Conservation (phyloP, 2,329 filamentous ascomycete genomes). For the Neofusicoccum umdonicola region DNA sequence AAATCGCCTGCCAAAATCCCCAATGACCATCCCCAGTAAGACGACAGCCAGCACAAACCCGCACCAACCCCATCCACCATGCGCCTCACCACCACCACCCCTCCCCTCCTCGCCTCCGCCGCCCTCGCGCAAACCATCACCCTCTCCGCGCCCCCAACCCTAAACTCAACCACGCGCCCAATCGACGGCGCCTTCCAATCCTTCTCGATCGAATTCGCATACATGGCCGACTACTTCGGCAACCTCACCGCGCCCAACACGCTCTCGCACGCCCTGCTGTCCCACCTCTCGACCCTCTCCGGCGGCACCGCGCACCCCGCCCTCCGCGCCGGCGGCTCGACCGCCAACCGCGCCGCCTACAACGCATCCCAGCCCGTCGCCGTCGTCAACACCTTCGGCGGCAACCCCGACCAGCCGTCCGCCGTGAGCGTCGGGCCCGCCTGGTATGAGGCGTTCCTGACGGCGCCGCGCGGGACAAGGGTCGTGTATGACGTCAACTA, state of each 20-base stretch:
- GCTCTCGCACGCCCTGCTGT: not conserved
- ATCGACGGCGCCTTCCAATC: not conserved
- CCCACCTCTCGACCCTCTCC: not conserved
- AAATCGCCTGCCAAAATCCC: no score
- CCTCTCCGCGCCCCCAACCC: no score
- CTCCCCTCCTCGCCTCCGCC: no score
- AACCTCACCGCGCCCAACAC: not conserved
- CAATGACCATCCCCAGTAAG: no score
- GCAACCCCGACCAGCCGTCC: not conserved
- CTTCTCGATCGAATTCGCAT: not conserved
- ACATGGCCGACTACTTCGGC: not conserved
- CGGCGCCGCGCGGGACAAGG: not conserved
- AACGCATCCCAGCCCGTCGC: not conserved
- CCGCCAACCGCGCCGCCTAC: not conserved
- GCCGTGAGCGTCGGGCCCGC: not conserved
- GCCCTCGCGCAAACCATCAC: no score
- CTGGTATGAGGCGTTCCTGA: not conserved
- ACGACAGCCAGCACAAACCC: no score
- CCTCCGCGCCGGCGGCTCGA: not conserved
- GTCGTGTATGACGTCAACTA: not conserved
- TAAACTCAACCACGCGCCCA: no score
- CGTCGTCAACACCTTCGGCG: not conserved
- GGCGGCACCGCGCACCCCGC: not conserved
- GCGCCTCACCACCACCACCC: no score
- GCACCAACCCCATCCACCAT: no score